Base-by-base conservation (phyloP, 331 rosid genomes). In the Acacia pycnantha region DNA sequence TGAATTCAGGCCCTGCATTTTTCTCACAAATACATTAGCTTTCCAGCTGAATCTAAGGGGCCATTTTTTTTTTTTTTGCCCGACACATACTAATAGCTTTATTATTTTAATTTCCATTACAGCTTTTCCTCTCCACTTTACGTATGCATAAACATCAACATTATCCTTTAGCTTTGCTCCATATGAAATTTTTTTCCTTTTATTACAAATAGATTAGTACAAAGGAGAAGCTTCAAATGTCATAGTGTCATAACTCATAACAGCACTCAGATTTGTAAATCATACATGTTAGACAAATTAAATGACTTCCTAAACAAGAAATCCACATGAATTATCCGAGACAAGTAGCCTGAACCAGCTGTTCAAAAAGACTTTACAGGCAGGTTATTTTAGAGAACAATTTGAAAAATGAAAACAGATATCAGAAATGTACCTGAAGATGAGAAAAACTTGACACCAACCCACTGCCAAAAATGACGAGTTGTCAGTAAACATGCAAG, bases 401-500 rank as follows among this genome's bases (percentile, higher is more conserved):
- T n/a, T n/a, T n/a, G n/a, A n/a, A n/a, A n/a, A n/a, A n/a, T n/a
- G n/a, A n/a, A n/a, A n/a, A n/a, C n/a, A n/a, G n/a, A n/a, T n/a
- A n/a, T n/a, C n/a, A n/a, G n/a, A n/a, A n/a, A n/a, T n/a, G n/a
- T n/a, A n/a, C n/a, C n/a, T n/a, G n/a, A n/a, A n/a, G n/a, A n/a
- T n/a, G n/a, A n/a, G n/a, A n/a, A n/a, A n/a, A n/a, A n/a, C n/a
- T n/a, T n/a, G n/a, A n/a, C n/a, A n/a, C n/a, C n/a, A n/a, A n/a
- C n/a, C n/a, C n/a, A n/a, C n/a, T n/a, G n/a, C n/a, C n/a, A n/a
- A n/a, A n/a, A n/a, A n/a, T n/a, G n/a, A n/a, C n/a, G n/a, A n/a
- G n/a, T 72, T 33, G 56, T 91, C 82, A 91, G 88, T 33, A 58
- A 76, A 84, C 77, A 31, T 75, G 56, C 44, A 16, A 83, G 46